These are phyloP conservation scores for Nitzschia inconspicua DNA, from an alignment of 108 stramenopile genomes.

Conservation along the genomic window DNA sequence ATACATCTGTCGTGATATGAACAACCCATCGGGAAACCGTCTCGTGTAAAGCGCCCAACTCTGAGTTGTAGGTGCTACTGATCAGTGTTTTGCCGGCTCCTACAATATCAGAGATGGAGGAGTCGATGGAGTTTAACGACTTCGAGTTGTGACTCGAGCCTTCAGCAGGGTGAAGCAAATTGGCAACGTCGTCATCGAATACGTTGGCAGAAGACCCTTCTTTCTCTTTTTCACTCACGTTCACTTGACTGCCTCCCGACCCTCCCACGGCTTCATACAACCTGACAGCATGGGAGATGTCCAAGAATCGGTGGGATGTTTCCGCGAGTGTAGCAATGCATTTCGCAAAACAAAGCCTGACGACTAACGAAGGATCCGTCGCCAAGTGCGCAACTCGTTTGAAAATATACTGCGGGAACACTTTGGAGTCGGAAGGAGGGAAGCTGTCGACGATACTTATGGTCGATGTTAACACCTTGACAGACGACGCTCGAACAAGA, in stretches of 20 bases:
- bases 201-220: constrained; percentile 5
- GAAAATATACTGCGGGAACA: constrained; percentile 95
- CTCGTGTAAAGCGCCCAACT: constrained; percentile 73
- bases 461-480: constrained; percentile 69
- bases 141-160: constrained; percentile 6
- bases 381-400: constrained; percentile 85
- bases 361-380: constrained; percentile 77
- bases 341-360: constrained; percentile 84
- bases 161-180: constrained; percentile 32
- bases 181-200: constrained; percentile 49
- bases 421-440: constrained; percentile 87
- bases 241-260: constrained; percentile 7
- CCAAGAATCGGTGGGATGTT: constrained; percentile 84
- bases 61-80: constrained; percentile 68
- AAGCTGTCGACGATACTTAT: constrained; percentile 68
- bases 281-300: constrained; percentile 80
- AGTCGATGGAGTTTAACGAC: constrained; percentile 13
- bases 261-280: constrained; percentile 78
- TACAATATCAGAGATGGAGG: constrained; percentile 10
- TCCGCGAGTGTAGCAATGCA: constrained; percentile 82
- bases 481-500: constrained; percentile 75
- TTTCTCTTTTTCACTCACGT: not conserved
- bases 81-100: constrained; percentile 38
- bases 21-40: constrained; percentile 84
- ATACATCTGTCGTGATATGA: constrained; percentile 82